Conservation (phyloP, 345 rosid genomes). For the Gossypium turneri region DNA sequence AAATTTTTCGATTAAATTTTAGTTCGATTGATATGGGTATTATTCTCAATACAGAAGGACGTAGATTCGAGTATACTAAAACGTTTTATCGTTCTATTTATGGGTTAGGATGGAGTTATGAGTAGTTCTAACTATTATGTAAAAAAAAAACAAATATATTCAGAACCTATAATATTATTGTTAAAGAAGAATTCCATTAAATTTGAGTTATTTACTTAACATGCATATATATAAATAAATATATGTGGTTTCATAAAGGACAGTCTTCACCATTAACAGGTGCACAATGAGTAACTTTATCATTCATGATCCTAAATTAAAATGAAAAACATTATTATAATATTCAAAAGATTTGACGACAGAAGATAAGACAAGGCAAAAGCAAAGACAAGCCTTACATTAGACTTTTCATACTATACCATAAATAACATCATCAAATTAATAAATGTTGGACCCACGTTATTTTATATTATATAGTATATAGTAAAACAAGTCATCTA, state of each 20-base stretch:
- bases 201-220: background rate
- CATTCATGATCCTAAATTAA: background rate
- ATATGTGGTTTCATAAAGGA: slow-evolving; percentile 14
- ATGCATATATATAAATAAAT: no score
- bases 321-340: background rate
- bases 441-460: slow-evolving; percentile 2
- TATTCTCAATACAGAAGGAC: fast-evolving
- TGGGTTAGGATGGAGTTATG: fast-evolving
- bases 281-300: background rate
- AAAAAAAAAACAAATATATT: no score
- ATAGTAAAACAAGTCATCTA: background rate
- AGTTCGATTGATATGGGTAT: fast-evolving
- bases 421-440: background rate
- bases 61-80: fast-evolving
- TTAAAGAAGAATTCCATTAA: background rate
- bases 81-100: no score
- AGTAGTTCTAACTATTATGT: fast-evolving
- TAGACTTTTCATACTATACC: slow-evolving; percentile 13
- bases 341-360: slow-evolving; percentile 1
- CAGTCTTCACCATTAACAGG: slow-evolving; percentile 6
- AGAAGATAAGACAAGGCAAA: background rate
- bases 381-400: slow-evolving; percentile 7
- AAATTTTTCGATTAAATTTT: background rate
- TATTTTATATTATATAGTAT: background rate
- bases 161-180: no score